Evolutionary conservation across 2,329 filamentous ascomycete genomes (phyloP).

Genomic region (Fragosphaeria purpurea): DNA sequence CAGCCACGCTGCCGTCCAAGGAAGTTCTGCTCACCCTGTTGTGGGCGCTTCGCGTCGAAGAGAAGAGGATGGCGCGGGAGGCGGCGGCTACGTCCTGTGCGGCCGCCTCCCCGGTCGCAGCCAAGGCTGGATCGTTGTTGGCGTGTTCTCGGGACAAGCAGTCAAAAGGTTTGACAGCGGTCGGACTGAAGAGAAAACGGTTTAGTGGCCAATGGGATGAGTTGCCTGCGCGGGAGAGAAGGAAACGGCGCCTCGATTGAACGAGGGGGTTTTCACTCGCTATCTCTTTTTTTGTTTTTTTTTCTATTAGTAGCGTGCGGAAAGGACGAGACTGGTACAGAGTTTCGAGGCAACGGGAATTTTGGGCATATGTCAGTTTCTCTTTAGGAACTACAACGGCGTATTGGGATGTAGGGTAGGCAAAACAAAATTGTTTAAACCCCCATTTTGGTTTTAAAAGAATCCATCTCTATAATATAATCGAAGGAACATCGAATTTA

Average conservation of each 20-base stretch:
- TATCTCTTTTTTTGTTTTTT: constrained; percentile 1
- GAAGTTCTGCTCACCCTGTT: constrained; percentile 38
- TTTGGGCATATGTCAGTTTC: no score
- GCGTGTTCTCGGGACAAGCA: not conserved
- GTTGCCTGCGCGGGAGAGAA: not conserved
- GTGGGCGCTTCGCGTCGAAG: constrained; percentile 35
- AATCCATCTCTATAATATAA: no score
- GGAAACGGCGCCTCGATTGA: not conserved
- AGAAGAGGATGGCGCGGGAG: constrained; percentile 23
- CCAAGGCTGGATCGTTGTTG: not conserved
- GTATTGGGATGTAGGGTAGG: no score
- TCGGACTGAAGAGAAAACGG: not conserved
- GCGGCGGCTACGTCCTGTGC: not conserved
- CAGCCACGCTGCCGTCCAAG: constrained; percentile 32
- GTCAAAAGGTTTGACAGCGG: not conserved
- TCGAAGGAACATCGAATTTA: no score
- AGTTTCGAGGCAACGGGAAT: no score
- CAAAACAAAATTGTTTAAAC: no score
- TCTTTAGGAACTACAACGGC: no score
- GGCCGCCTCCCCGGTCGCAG: not conserved
- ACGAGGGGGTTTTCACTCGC: not conserved
- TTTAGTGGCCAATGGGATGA: not conserved
- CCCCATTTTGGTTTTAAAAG: no score
- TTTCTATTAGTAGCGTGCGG: not conserved
- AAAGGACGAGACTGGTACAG: no score